These are phyloP conservation scores for Epichloe sp. DNA, from an alignment of 2,329 filamentous ascomycete genomes.

Conservation along the genomic window DNA sequence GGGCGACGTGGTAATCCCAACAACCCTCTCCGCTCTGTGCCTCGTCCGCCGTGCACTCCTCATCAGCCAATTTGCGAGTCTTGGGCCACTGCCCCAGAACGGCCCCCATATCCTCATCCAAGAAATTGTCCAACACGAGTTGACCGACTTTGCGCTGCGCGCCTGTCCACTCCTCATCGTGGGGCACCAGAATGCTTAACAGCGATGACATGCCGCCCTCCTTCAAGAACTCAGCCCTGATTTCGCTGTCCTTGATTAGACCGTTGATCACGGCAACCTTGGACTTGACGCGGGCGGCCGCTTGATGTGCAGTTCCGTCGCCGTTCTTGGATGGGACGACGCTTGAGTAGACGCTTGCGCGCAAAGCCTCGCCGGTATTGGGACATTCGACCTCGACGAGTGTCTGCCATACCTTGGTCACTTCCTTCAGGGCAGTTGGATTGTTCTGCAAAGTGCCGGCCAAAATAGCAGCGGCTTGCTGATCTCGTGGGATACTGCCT, in stretches of 20 bases:
- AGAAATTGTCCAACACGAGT: conserved; percentile 50
- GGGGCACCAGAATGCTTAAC: conserved; percentile 36
- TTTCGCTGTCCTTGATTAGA: conserved; percentile 38
- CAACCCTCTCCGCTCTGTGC: conserved; percentile 34
- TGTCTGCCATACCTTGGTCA: conserved; percentile 33
- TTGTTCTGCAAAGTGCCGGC: conserved; percentile 52
- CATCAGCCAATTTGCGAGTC: conserved; percentile 19
- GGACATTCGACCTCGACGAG: conserved; percentile 28
- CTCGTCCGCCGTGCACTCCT: conserved; percentile 21
- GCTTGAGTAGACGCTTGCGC: conserved; percentile 27
- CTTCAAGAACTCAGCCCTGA: conserved; percentile 43
- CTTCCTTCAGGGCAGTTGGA: conserved; percentile 41
- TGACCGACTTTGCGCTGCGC: conserved; percentile 42
- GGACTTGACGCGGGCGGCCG: conserved; percentile 20
- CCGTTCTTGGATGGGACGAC: conserved; percentile 20
- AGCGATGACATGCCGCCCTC: conserved; percentile 40
- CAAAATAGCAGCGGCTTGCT: conserved; percentile 43
- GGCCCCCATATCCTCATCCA: conserved; percentile 53
- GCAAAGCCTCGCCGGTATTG: conserved; percentile 16
- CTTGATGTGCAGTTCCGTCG: conserved; percentile 11
- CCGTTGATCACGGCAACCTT: conserved; percentile 40
- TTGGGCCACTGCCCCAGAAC: conserved; percentile 42
- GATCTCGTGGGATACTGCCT: conserved; percentile 25
- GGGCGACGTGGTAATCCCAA: conserved; percentile 41
- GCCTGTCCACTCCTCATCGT: conserved; percentile 33